Base-by-base conservation (phyloP, 2,329 filamentous ascomycete genomes). In the Aspergillus pseudoglaucus region DNA sequence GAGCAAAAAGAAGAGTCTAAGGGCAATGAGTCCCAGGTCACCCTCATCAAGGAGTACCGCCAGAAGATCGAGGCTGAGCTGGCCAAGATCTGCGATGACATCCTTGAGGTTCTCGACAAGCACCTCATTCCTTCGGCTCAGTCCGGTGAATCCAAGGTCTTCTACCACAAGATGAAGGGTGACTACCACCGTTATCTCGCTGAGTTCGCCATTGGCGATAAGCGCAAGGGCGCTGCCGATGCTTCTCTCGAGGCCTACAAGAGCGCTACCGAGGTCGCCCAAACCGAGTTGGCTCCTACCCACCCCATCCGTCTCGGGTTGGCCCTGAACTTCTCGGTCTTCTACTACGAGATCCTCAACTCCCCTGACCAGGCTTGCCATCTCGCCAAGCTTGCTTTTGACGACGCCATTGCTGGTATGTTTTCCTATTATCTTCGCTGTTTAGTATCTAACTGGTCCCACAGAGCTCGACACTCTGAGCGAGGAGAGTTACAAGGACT, bases 101-200 rank as follows among this genome's bases (percentile, higher is more conserved):
- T 97, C 69, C 85, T 97, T 57, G 87, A 94, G 64, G 90, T 95
- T 63, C 83, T 97, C 50, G 90, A 96, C 77, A 76, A 91, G 76
- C 87, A 91, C 78, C 80, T 97, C 67, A 96, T 97, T 66, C 88
- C 89, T 63, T 93, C 88, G 64, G 91, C 91, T 62, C 86, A 93
- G 80, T 89, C 84, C 66, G 91, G 90, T 75, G 91, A 97, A 81
- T 95, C 90, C 66, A 96, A 96, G 84, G 91, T 97, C 64, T 97
- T 97, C 79, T 96, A 96, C 80, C 90, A 97, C 87, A 97, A 97
- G 86, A 97, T 97, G 90, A 96, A 95, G 88, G 91, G 91, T 75
- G 91, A 96, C 77, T 96, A 96, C 82, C 90, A 96, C 84, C 90
- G 90, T 71, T 96, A 96, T 78, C 88, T 96, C 55, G 91, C 91